phyloP scores from a whole-genome alignment of 257 asterid species.

The Solanum tarapatanum region DNA sequence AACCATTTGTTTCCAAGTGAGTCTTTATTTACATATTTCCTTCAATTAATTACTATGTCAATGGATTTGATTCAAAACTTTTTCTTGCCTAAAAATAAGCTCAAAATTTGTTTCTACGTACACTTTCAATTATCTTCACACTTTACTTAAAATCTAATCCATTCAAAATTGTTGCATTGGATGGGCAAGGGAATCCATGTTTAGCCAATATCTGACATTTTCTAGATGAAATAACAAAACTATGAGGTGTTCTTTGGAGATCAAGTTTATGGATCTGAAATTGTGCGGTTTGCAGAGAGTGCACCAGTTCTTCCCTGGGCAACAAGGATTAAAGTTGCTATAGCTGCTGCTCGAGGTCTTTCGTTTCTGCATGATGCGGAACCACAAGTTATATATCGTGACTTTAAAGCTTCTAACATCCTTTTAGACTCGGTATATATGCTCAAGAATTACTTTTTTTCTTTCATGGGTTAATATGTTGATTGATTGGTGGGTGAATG shows the following conservation, averaged over 20 bases:
- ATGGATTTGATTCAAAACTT: not conserved
- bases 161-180: not conserved
- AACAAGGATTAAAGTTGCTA: conserved; percentile 30
- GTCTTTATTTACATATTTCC: not conserved
- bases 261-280: not conserved
- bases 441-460: not conserved
- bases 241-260: not conserved
- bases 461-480: not conserved
- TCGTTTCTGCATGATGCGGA: conserved; percentile 22
- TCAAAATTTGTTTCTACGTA: not conserved
- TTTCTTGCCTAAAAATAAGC: not conserved
- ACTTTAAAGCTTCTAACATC: conserved; percentile 33
- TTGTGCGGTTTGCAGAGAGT: conserved; percentile 8
- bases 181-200: not conserved
- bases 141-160: not conserved
- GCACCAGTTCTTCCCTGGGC: conserved; percentile 22
- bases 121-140: not conserved
- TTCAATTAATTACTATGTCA: not conserved
- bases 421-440: conserved; percentile 27
- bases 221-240: not conserved
- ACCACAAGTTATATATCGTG: conserved; percentile 36
- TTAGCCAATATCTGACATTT: not conserved
- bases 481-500: not conserved
- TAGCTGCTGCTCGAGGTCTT: conserved; percentile 35
- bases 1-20: conserved; percentile 24